Percentiles rank a stretch among this genome's conserved stretches.
Evolutionary conservation across 2,329 filamentous ascomycete genomes (phyloP).

Genomic region (Thielaviopsis ethacetica): DNA sequence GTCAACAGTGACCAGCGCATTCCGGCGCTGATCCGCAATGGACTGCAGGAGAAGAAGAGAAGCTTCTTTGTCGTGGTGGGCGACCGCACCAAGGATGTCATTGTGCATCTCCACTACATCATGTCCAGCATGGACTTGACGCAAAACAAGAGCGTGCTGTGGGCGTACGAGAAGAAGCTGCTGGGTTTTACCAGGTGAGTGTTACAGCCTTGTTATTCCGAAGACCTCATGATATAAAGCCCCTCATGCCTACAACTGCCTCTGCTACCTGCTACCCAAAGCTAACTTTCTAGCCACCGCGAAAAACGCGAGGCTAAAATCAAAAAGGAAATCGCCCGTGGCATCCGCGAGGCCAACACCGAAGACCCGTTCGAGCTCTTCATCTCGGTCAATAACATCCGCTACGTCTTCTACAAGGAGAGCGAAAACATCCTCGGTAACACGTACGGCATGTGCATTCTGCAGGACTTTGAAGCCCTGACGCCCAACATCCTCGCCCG

Average conservation of each 20-base stretch:
- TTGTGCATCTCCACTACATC: slow-evolving; percentile 85
- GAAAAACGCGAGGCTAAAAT: slow-evolving; percentile 98
- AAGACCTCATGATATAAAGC: too few species aligned
- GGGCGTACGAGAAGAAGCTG: slow-evolving; percentile 98
- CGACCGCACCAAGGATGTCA: slow-evolving; percentile 87
- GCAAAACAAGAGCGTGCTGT: slow-evolving; percentile 79
- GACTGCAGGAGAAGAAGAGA: slow-evolving; percentile 86
- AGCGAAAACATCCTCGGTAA: slow-evolving; percentile 97
- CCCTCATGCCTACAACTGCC: too few species aligned
- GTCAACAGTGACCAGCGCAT: slow-evolving; percentile 68
- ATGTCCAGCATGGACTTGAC: slow-evolving; percentile 81
- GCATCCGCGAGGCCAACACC: slow-evolving; percentile 77
- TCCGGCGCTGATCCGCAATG: slow-evolving; percentile 79
- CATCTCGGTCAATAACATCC: slow-evolving; percentile 88
- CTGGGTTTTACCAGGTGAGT: slow-evolving; percentile 67
- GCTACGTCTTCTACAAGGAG: slow-evolving; percentile 99
- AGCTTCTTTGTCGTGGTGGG: slow-evolving; percentile 97
- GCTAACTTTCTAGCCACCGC: slow-evolving; percentile 45
- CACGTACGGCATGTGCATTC: slow-evolving; percentile 94
- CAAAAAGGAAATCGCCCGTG: slow-evolving; percentile 93
- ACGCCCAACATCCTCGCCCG: slow-evolving; percentile 92
- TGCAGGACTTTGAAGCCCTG: slow-evolving; percentile 95
- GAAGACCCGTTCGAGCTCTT: slow-evolving; percentile 97
- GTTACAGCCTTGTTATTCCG: background rate
- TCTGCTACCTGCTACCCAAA: too few species aligned